Evolutionary conservation across 805 yeast species (phyloP), one percentile per base, ranked within the genome.

Genomic region (Kazachstania viticola): DNA sequence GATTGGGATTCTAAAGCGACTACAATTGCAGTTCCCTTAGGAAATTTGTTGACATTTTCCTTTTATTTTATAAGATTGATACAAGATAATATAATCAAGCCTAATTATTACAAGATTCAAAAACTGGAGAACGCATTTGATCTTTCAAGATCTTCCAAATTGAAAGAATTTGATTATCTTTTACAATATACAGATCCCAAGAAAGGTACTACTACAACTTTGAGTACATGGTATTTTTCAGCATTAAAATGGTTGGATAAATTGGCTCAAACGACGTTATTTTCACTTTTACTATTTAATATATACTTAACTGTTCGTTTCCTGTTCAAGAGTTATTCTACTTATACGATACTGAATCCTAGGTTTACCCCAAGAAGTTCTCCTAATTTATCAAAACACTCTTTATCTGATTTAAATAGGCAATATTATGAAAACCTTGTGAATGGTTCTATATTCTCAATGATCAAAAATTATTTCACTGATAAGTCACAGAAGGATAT

Each of bases 1-100:
- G 56, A 54, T 33, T 54, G 60, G 59, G 58, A 53, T 29, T 25
- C 40, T 2, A 48, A 49, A 29, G 44, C 51, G 3, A 14, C 14
- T 3, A 30, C 45, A 2, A 28, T 45, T 4, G 58, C 56, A 3
- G 34, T 39, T 30, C 58, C 51, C 4, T 21, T 44, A 16, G 61
- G 59, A 2, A 37, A 43, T 27, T 9, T 34, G 6, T 25, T 52
- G 6, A 46, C 49, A 1, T 15, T 38, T 5, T 2, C 29, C n/a
- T 44, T 47, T 21, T 54, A 39, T 30, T 13, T 30, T 3, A 36
- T 48, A 17, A 36, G 57, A 25, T 36, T 51, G n/a, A 9, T 50
- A 19, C 58, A 55, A 32, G 54, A 51, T 28, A 48, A 42, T 30
- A 13, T 54, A 12, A 46, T 55, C 9, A 44, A 33, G 16, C 56